phyloP scores from a whole-genome alignment of 1,139 yeast species.

The Nakaseomyces delphensis region DNA sequence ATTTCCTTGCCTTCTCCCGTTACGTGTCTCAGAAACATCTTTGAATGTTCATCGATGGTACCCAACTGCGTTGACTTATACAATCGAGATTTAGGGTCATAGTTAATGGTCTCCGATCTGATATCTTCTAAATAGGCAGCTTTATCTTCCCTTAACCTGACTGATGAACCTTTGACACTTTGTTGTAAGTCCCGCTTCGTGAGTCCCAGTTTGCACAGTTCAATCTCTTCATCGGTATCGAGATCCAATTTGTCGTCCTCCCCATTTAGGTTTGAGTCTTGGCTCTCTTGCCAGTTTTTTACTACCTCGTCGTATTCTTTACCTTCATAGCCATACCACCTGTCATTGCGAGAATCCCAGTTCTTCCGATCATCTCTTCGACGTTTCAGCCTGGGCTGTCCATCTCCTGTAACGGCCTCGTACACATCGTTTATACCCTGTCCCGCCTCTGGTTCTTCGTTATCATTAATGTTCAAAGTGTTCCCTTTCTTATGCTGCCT shows the following conservation, averaged over 20 bases:
- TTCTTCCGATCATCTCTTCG: constrained; percentile 8
- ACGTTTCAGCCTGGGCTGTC: constrained; percentile 8
- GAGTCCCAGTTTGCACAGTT: constrained; percentile 22
- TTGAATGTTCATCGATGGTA: constrained; percentile 26
- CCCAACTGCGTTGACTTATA: constrained; percentile 29
- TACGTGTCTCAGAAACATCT: constrained; percentile 31
- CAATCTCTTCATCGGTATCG: constrained; percentile 29
- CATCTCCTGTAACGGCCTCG: constrained; percentile 7
- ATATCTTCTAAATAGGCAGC: constrained; percentile 30
- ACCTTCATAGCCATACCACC: constrained; percentile 31
- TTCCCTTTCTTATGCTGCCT: constrained; percentile 19
- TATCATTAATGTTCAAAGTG: constrained; percentile 24
- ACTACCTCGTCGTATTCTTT: constrained; percentile 23
- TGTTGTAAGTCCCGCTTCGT: constrained; percentile 16
- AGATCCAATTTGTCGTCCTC: constrained; percentile 8
- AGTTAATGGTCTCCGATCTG: constrained; percentile 21
- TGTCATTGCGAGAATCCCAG: constrained; percentile 30
- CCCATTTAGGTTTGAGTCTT: constrained; percentile 1
- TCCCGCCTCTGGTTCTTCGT: constrained; percentile 27
- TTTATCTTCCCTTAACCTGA: constrained; percentile 29
- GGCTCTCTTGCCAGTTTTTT: constrained; percentile 15
- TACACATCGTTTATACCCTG: constrained; percentile 25
- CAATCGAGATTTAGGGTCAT: constrained; percentile 32
- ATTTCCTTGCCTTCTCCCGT: constrained; percentile 30
- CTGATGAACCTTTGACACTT: constrained; percentile 15